A percentile compares a stretch with the other conserved stretches of the same genome.
Evolutionary conservation across 352 stramenopile genomes (phyloP).

Genomic region (Pythium oligandrum): DNA sequence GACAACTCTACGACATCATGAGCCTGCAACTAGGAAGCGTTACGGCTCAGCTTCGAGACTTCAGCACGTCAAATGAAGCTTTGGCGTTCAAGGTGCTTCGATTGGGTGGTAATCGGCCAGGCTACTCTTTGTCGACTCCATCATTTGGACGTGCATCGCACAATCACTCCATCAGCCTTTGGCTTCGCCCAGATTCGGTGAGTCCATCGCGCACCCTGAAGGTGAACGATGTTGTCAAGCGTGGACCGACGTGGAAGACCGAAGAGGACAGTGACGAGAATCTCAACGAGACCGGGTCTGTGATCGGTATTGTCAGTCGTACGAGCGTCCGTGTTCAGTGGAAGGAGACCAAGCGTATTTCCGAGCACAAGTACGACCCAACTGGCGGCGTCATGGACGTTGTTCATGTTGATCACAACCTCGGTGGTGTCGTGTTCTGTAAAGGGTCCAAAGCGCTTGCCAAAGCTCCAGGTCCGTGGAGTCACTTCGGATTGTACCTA

Average conservation of each 20-base stretch:
- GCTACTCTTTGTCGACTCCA: conserved; percentile 28
- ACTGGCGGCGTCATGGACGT: conserved; percentile 47
- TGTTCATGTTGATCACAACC: conserved; percentile 42
- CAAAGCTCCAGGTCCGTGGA: conserved; percentile 59
- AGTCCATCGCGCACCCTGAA: conserved; percentile 51
- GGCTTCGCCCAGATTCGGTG: conserved; percentile 47
- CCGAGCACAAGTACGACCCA: conserved; percentile 48
- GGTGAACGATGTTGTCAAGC: conserved; percentile 56
- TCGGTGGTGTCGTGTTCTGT: conserved; percentile 61
- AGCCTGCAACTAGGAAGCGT: conserved; percentile 56
- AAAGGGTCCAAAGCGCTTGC: conserved; percentile 65
- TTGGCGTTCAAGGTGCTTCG: conserved; percentile 16
- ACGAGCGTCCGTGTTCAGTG: conserved; percentile 57
- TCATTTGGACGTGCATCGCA: conserved; percentile 31
- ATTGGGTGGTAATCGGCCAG: conserved; percentile 33
- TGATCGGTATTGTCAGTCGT: conserved; percentile 34
- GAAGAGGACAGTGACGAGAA: conserved; percentile 12
- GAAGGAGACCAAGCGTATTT: conserved; percentile 21
- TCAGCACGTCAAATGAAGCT: background rate
- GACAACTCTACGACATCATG: conserved; percentile 59
- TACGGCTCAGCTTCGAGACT: conserved; percentile 21
- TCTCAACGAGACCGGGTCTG: conserved; percentile 27
- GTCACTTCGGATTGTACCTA: conserved; percentile 64
- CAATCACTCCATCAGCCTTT: conserved; percentile 79
- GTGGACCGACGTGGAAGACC: conserved; percentile 46